Conservation (phyloP, 1,139 yeast genomes). For the Meyerozyma sp. region DNA sequence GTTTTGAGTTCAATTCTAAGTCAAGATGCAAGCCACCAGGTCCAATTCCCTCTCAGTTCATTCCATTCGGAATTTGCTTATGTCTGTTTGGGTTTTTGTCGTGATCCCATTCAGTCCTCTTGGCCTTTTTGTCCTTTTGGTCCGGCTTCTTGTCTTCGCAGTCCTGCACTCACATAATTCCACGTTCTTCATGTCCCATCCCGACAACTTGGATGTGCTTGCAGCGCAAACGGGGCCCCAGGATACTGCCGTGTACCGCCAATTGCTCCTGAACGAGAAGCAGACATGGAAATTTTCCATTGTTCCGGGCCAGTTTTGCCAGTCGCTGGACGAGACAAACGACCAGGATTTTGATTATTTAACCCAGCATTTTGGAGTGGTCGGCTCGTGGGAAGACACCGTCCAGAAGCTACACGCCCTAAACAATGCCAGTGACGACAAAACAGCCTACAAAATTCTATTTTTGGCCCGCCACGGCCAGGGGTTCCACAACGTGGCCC, state of each 20-base stretch:
- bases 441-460: constrained; percentile 30
- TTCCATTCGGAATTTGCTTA: too few relatives aligned
- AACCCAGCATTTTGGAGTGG: constrained; percentile 34
- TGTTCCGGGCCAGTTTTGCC: constrained; percentile 35
- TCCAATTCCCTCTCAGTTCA: too few relatives aligned
- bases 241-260: background rate
- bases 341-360: constrained; percentile 34
- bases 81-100: too few relatives aligned
- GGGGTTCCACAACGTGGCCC: constrained; percentile 43
- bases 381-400: constrained; percentile 28
- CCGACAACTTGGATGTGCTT: background rate
- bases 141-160: too few relatives aligned
- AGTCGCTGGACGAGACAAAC: constrained; percentile 32
- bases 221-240: background rate
- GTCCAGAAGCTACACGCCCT: constrained; percentile 20
- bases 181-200: background rate
- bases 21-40: too few relatives aligned
- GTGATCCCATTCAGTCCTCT: too few relatives aligned
- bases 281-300: constrained; percentile 31
- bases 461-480: constrained; percentile 45
- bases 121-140: too few relatives aligned
- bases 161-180: background rate
- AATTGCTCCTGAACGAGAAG: background rate
- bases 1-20: too few relatives aligned
- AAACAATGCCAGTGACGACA: constrained; percentile 17